Conservation (phyloP, 1,284 basidiomycete genomes). For the Phlebopus sp. region DNA sequence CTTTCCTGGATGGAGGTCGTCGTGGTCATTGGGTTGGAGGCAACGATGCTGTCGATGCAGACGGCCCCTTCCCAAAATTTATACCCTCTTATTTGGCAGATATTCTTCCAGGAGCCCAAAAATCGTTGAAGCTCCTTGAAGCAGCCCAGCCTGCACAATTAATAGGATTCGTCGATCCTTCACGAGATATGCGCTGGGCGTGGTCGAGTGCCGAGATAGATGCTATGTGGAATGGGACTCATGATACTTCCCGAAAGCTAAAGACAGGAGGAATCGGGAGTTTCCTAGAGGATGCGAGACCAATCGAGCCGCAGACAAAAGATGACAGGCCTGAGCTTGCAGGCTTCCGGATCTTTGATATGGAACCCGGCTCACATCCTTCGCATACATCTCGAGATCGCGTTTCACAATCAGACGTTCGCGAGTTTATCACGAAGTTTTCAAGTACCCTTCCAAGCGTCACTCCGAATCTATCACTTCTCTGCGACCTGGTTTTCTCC, state of each 20-base stretch:
- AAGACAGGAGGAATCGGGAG: background rate
- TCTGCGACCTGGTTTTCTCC: constrained; percentile 56
- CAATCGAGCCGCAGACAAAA: background rate
- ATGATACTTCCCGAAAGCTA: background rate
- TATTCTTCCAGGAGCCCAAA: constrained; percentile 58
- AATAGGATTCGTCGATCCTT: constrained; percentile 37
- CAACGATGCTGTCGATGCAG: constrained; percentile 35
- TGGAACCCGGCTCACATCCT: constrained; percentile 53
- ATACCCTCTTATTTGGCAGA: constrained; percentile 48
- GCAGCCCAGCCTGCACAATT: constrained; percentile 60
- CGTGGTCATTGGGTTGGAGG: constrained; percentile 37
- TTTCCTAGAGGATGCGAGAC: background rate
- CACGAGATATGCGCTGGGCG: constrained; percentile 53
- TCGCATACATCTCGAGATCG: constrained; percentile 24
- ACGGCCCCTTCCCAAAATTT: constrained; percentile 55
- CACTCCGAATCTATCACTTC: constrained; percentile 58
- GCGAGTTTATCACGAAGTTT: constrained; percentile 52
- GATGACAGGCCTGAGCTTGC: constrained; percentile 38
- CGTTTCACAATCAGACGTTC: constrained; percentile 34
- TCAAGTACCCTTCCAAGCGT: constrained; percentile 57
- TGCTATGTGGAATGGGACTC: constrained; percentile 35
- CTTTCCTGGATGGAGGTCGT: constrained; percentile 34
- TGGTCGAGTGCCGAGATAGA: constrained; percentile 59
- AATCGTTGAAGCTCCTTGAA: constrained; percentile 61
- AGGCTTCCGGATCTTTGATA: constrained; percentile 59